Percentiles rank a stretch among this genome's conserved stretches.
phyloP scores from a whole-genome alignment of 2,329 filamentous ascomycete genomes.

The Aspergillus felis region DNA sequence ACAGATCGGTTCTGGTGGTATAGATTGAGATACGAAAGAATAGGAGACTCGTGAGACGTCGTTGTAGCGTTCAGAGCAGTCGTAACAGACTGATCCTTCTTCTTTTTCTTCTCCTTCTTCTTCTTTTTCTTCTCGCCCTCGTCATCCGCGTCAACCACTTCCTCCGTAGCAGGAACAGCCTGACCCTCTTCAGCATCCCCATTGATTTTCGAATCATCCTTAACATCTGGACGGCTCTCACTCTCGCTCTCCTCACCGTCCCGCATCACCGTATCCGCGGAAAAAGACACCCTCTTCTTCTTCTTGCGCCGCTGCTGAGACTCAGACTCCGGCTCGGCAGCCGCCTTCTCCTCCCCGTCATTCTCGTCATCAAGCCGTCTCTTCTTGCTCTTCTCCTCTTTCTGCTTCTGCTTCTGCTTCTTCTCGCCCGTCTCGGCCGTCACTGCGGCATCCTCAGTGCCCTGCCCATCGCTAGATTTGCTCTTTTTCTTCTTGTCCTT shows the following conservation, averaged over 20 bases:
- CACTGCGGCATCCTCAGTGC: not conserved
- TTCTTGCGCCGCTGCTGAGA: constrained; percentile 20
- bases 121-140: constrained; percentile 29
- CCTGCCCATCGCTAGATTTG: constrained; percentile 1
- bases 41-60: constrained; percentile 44
- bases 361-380: constrained; percentile 16
- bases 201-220: constrained; percentile 1
- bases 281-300: constrained; percentile 65
- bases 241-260: constrained; percentile 30
- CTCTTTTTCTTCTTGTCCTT: not conserved
- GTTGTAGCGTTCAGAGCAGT: constrained; percentile 8
- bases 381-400: constrained; percentile 8
- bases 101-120: constrained; percentile 26
- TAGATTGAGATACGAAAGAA: constrained; percentile 71
- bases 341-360: constrained; percentile 8
- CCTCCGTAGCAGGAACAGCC: constrained; percentile 5
- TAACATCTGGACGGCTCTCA: not conserved
- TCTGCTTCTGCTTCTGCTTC: constrained; percentile 5
- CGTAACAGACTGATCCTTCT: constrained; percentile 11
- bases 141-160: constrained; percentile 23
- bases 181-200: constrained; percentile 42
- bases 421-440: not conserved
- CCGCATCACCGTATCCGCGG: constrained; percentile 57
- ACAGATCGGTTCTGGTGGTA: constrained; percentile 66
- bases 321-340: not conserved